Percentiles rank a stretch among this genome's conserved stretches.
These are phyloP conservation scores for Podospora pseudopauciseta DNA, from an alignment of 495 filamentous ascomycete genomes.

Conservation along the genomic window DNA sequence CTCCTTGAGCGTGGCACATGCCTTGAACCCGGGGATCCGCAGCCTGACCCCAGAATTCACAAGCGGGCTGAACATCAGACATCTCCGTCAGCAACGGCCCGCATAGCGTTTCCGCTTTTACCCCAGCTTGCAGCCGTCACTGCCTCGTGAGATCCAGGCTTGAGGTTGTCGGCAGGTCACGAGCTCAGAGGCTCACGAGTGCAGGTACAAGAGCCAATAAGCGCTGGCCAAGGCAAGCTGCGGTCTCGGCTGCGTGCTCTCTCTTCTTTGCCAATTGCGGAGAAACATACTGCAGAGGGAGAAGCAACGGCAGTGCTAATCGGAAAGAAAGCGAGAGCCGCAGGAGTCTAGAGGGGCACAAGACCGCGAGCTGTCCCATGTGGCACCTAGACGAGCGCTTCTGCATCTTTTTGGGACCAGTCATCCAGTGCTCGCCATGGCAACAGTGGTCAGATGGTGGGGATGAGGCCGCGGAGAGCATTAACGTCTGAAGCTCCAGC, in stretches of 20 bases:
- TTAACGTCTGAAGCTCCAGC: neutral
- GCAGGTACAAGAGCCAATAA: neutral
- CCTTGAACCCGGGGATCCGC: neutral
- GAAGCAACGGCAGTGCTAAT: neutral
- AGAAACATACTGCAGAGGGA: neutral
- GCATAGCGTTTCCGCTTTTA: neutral
- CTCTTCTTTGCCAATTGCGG: neutral
- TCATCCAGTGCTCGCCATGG: neutral
- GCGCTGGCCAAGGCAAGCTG: neutral
- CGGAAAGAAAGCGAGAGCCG: neutral
- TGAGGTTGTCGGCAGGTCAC: neutral
- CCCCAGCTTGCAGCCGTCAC: neutral
- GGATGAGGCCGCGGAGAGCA: neutral
- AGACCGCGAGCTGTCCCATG: neutral
- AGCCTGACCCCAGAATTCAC: neutral
- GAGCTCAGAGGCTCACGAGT: neutral
- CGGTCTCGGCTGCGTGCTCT: neutral
- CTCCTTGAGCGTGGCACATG: neutral
- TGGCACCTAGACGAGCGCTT: neutral
- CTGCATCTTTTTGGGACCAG: neutral
- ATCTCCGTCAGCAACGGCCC: neutral
- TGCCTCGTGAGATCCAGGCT: neutral
- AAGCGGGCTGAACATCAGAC: neutral
- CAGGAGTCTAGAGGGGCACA: neutral
- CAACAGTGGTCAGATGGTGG: neutral